Evolutionary conservation across 768 basidiomycete species (phyloP).

Genomic region (Pulveroboletus ravenelii): DNA sequence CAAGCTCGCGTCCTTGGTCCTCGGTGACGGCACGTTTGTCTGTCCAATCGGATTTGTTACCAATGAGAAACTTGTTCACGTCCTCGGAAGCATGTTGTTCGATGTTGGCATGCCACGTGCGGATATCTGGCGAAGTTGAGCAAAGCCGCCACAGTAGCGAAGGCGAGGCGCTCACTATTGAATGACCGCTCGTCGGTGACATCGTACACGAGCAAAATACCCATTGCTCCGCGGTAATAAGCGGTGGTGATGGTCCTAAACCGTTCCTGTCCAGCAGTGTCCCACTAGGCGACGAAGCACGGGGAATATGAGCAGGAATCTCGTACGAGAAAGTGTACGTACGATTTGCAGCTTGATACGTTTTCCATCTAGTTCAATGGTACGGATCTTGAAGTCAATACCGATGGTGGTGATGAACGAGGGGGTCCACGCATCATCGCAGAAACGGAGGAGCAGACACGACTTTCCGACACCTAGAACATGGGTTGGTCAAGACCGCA

Average conservation of each 20-base stretch:
- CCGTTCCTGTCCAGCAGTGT: constrained; percentile 98
- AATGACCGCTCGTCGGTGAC: constrained; percentile 94
- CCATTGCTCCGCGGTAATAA: constrained; percentile 99
- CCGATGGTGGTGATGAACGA: constrained; percentile 99
- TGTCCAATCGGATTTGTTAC: constrained; percentile 98
- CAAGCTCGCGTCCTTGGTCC: constrained; percentile 89
- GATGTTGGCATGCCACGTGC: constrained; percentile 96
- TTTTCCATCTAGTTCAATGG: constrained; percentile 97
- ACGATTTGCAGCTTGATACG: constrained; percentile 99
- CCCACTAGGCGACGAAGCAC: constrained; percentile 64
- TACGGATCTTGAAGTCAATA: constrained; percentile 99
- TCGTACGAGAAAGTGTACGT: constrained; percentile 27
- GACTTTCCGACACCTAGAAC: constrained; percentile 89
- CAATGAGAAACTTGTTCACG: constrained; percentile 98
- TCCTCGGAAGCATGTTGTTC: constrained; percentile 99
- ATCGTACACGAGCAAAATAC: constrained; percentile 97
- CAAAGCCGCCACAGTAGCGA: constrained; percentile 10
- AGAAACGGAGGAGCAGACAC: constrained; percentile 92
- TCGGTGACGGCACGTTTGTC: constrained; percentile 92
- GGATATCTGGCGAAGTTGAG: constrained; percentile 64
- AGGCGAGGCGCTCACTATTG: constrained; percentile 67
- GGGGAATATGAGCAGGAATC: not conserved
- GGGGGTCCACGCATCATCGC: constrained; percentile 99
- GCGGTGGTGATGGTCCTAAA: constrained; percentile 98
- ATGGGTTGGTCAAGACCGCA: constrained; percentile 10